These are phyloP conservation scores for Gossypium schwendimanii DNA, from an alignment of 441 rosid species.

Conservation along the genomic window DNA sequence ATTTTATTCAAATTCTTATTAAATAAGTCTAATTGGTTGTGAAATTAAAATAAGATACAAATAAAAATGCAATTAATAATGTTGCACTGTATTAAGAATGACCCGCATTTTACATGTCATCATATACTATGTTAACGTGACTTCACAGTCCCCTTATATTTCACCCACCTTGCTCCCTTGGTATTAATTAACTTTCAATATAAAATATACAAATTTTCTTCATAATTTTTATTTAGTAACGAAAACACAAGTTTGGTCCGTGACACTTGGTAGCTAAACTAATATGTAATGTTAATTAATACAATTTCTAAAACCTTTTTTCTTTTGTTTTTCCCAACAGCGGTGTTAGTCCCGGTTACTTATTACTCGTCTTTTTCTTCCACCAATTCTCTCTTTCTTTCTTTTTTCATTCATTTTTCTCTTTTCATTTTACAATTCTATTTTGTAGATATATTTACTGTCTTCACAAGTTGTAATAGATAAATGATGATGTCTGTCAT, in stretches of 20 bases:
- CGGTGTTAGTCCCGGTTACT: too few relatives aligned
- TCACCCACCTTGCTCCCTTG: background rate
- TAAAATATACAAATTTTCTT: background rate
- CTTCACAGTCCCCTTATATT: background rate
- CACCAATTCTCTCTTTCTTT: too few relatives aligned
- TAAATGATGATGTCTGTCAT: too few relatives aligned
- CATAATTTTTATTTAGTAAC: background rate
- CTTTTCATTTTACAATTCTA: too few relatives aligned
- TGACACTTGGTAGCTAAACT: background rate
- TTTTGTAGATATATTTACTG: too few relatives aligned
- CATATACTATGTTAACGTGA: background rate
- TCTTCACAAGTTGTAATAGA: too few relatives aligned
- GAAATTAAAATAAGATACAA: too few relatives aligned
- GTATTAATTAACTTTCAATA: background rate
- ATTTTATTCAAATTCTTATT: too few relatives aligned
- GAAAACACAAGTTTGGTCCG: background rate
- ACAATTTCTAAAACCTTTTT: background rate
- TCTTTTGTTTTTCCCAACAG: background rate
- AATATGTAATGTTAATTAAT: background rate
- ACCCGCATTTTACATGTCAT: background rate
- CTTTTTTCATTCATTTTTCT: too few relatives aligned
- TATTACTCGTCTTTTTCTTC: too few relatives aligned
- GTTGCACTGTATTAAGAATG: too few relatives aligned
- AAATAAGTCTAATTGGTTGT: background rate
- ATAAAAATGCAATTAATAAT: too few relatives aligned